Base-by-base conservation (phyloP, 768 basidiomycete species). In the Plicaturopsis crispa region DNA sequence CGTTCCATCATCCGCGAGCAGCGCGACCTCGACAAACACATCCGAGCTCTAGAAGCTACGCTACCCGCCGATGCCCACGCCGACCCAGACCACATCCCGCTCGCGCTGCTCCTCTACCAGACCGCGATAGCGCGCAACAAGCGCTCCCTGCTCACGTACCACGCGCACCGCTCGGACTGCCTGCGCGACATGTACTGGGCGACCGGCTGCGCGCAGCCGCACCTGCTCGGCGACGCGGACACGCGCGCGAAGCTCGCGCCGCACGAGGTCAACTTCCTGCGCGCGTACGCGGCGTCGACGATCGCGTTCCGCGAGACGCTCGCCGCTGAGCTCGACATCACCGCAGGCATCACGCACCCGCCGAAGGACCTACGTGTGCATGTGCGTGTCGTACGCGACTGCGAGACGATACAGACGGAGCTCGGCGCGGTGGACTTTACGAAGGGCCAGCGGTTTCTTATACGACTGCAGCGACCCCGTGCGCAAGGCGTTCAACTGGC, bases 101-200 rank as follows among this genome's bases (percentile, higher is more conserved):
- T 68, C 14, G 73, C 80, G 14, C 64, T 93, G 44, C 74, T 89
- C 49, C 76, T 97, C 52, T 80, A 86, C 55, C 89, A 94, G 60
- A 87, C 93, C 6, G 80, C 88, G 24, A 84, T 94, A 49, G 69
- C 81, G 28, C 78, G 92, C 45, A 96, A 98, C 69, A 96, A 94
- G 58, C 84, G 96, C n/a, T 91, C 89, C 56, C 71, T 98, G 3
- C 75, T 97, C 32, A 91, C 90, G 0, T 99, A 98, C 61, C 90
- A 97, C 59, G 65, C 75, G 18, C 89, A 92, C 62, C 75, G 94
- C 39, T 61, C 89, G 26, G 84, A 89, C 54, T 77, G 80, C 37
- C 73, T 98, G 37, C 75, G 80, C 41, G 82, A 90, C 52, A 72
- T 87, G 66, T 96, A 89, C 62, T 98, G 94, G 94, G 65, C 76